phyloP scores from a whole-genome alignment of 2,329 filamentous ascomycete genomes.

The Epichloe sp. region DNA sequence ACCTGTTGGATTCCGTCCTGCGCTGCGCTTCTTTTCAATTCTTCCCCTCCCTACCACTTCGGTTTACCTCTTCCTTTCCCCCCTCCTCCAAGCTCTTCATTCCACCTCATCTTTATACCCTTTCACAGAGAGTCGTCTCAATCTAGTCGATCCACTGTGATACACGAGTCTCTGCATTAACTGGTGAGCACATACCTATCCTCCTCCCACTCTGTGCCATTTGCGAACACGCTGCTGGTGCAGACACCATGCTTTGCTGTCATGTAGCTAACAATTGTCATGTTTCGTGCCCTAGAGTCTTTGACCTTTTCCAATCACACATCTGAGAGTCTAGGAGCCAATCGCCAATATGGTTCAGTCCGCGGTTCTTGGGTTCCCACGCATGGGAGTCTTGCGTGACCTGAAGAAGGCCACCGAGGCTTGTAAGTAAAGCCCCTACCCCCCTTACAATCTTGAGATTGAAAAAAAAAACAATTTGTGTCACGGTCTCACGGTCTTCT shows the following conservation, averaged over 20 bases:
- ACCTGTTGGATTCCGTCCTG: constrained; percentile 3
- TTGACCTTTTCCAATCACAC: constrained; percentile 4
- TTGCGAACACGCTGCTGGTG: not conserved
- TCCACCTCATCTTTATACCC: not conserved
- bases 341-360: constrained; percentile 48
- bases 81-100: not conserved
- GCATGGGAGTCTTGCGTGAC: constrained; percentile 96
- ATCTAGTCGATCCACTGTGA: constrained; percentile 5
- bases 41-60: constrained; percentile 11
- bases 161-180: constrained; percentile 5
- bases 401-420: constrained; percentile 99
- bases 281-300: constrained; percentile 1
- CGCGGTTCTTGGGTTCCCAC: constrained; percentile 92
- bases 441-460: not conserved
- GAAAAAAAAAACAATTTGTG: not conserved
- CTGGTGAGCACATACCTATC: constrained; percentile 1
- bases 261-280: not conserved
- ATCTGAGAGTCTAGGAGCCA: constrained; percentile 9
- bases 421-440: constrained; percentile 35
- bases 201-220: not conserved
- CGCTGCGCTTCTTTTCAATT: constrained; percentile 5
- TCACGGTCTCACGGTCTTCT: constrained; percentile 6
- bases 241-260: constrained; percentile 1
- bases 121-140: constrained; percentile 3
- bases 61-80: constrained; percentile 9